Conservation (phyloP, 805 yeast genomes). For the Ogataea methanolica region DNA sequence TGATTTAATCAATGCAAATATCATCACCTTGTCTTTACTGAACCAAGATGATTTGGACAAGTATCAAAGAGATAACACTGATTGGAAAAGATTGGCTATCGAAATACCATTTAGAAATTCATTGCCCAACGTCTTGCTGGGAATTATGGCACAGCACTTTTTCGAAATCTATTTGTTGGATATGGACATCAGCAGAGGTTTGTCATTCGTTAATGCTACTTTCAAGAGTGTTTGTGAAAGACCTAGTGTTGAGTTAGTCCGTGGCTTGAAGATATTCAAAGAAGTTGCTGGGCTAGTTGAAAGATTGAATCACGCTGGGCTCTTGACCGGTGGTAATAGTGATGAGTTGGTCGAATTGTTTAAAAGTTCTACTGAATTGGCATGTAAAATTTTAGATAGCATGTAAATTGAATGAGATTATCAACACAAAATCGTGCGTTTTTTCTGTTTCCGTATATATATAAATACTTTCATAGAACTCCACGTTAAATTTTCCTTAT, state of each 20-base stretch:
- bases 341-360: slow-evolving; percentile 8
- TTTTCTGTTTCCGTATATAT: neutral
- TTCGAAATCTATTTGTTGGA: slow-evolving; percentile 32
- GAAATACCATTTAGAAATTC: slow-evolving; percentile 57
- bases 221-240: slow-evolving; percentile 16
- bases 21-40: slow-evolving; percentile 43
- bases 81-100: slow-evolving; percentile 56
- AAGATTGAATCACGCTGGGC: slow-evolving; percentile 9
- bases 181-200: slow-evolving; percentile 9
- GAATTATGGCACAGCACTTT: slow-evolving; percentile 52
- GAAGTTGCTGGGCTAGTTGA: slow-evolving; percentile 22
- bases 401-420: neutral
- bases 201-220: slow-evolving; percentile 12
- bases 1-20: slow-evolving; percentile 49
- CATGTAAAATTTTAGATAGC: slow-evolving; percentile 4
- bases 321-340: slow-evolving; percentile 13
- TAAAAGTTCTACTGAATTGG: slow-evolving; percentile 10
- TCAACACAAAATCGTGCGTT: neutral
- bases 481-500: too few relatives aligned
- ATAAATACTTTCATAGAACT: too few relatives aligned
- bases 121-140: slow-evolving; percentile 59
- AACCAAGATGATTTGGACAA: slow-evolving; percentile 56
- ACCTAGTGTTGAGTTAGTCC: slow-evolving; percentile 17
- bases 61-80: slow-evolving; percentile 34
- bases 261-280: slow-evolving; percentile 21